Evolutionary conservation across 2,329 filamentous ascomycete genomes (phyloP).

Genomic region (Chaetomiaceae sp.): DNA sequence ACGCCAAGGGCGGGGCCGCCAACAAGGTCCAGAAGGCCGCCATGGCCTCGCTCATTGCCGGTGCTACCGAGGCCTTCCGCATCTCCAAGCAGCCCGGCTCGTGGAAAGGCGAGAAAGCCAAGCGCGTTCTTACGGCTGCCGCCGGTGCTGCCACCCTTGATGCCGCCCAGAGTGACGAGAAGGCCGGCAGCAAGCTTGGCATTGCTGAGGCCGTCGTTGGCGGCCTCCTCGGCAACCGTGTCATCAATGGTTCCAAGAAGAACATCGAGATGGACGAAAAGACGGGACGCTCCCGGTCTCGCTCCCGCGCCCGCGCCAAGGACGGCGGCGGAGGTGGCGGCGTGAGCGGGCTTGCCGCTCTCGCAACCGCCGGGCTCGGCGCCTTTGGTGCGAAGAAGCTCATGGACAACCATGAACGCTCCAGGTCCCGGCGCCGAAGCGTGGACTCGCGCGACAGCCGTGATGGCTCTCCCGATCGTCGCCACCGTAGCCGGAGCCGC

Average conservation of each 20-base stretch:
- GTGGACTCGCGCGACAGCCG: slow-evolving; percentile 42
- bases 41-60: slow-evolving; percentile 83
- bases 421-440: slow-evolving; percentile 51
- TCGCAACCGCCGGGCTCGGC: slow-evolving; percentile 57
- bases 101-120: slow-evolving; percentile 88
- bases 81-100: slow-evolving; percentile 81
- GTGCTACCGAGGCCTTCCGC: slow-evolving; percentile 86
- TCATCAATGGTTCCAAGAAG: slow-evolving; percentile 72
- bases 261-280: slow-evolving; percentile 56
- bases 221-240: slow-evolving; percentile 76
- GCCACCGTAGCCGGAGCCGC: slow-evolving; percentile 51
- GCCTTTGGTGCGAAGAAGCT: slow-evolving; percentile 58
- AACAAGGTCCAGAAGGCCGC: slow-evolving; percentile 76
- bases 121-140: slow-evolving; percentile 83
- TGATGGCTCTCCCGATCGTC: slow-evolving; percentile 35
- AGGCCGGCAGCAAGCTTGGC: slow-evolving; percentile 76
- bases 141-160: slow-evolving; percentile 81
- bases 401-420: slow-evolving; percentile 38
- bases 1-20: slow-evolving; percentile 36
- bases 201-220: slow-evolving; percentile 82
- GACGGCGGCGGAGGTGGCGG: slow-evolving; percentile 34
- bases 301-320: slow-evolving; percentile 57
- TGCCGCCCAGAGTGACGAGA: slow-evolving; percentile 61
- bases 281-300: slow-evolving; percentile 61
- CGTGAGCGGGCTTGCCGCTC: slow-evolving; percentile 50